These are phyloP conservation scores for Verticillium alfalfae DNA, from an alignment of 2,329 filamentous ascomycete species.

Conservation along the genomic window DNA sequence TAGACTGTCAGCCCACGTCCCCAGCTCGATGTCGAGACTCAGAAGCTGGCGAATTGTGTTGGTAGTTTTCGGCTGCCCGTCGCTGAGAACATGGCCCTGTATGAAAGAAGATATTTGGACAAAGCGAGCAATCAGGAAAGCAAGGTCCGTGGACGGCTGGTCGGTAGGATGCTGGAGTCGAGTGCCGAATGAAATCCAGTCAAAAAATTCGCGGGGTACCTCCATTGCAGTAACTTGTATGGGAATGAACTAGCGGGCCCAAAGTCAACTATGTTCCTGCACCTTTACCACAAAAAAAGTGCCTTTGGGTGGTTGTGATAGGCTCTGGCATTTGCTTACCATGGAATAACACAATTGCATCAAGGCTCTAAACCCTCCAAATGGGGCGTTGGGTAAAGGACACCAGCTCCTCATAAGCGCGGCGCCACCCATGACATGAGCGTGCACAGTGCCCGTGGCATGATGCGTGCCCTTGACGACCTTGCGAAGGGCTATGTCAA, in stretches of 20 bases:
- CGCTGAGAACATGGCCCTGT: conserved; percentile 25
- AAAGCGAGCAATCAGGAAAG: conserved; percentile 31
- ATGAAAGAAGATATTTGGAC: conserved; percentile 31
- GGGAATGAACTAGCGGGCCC: conserved; percentile 33
- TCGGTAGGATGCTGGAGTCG: conserved; percentile 28
- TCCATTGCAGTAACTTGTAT: conserved; percentile 30
- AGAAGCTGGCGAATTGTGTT: conserved; percentile 31
- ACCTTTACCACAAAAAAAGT: neutral
- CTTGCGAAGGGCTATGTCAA: conserved; percentile 14
- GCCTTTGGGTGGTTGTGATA: neutral
- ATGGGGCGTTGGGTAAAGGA: conserved; percentile 27
- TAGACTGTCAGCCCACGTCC: conserved; percentile 28
- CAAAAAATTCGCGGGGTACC: conserved; percentile 35
- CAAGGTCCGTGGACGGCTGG: conserved; percentile 32
- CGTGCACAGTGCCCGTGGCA: conserved; percentile 44
- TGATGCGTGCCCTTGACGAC: conserved; percentile 40
- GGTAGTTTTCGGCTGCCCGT: conserved; percentile 27
- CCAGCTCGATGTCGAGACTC: conserved; percentile 31
- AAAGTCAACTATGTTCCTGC: conserved; percentile 4
- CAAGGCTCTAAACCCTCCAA: conserved; percentile 44
- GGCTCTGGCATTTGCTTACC: conserved; percentile 25
- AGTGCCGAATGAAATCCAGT: conserved; percentile 33
- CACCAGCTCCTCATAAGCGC: conserved; percentile 47
- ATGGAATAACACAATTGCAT: conserved; percentile 52
- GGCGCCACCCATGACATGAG: conserved; percentile 54